Percentiles rank a stretch among this genome's conserved stretches.
phyloP scores from a whole-genome alignment of 2,329 filamentous ascomycete genomes.

The Paraphoma sp. region DNA sequence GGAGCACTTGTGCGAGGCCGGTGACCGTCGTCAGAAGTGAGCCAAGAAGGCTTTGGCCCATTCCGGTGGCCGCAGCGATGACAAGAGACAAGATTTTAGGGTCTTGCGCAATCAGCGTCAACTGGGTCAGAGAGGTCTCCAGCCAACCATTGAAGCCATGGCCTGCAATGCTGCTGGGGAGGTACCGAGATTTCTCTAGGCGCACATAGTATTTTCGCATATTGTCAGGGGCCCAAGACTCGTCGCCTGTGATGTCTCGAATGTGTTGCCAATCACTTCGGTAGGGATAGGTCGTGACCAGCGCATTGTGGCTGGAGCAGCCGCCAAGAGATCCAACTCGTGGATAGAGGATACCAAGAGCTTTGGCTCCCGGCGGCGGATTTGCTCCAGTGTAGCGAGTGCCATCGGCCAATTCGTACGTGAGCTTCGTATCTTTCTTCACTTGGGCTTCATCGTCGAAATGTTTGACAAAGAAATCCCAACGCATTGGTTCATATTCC shows the following conservation, averaged over 20 bases:
- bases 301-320: constrained; percentile 65
- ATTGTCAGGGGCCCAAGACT: constrained; percentile 63
- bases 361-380: constrained; percentile 58
- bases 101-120: constrained; percentile 60
- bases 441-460: constrained; percentile 60
- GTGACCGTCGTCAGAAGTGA: constrained; percentile 49
- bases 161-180: constrained; percentile 51
- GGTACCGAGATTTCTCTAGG: constrained; percentile 62
- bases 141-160: constrained; percentile 67
- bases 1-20: constrained; percentile 55
- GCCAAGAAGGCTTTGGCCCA: constrained; percentile 49
- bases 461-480: constrained; percentile 68
- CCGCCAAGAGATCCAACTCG: constrained; percentile 63
- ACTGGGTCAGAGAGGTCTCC: constrained; percentile 56
- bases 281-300: constrained; percentile 64
- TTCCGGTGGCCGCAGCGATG: constrained; percentile 57
- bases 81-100: constrained; percentile 60
- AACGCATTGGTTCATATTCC: constrained; percentile 61
- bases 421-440: constrained; percentile 62
- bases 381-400: constrained; percentile 58
- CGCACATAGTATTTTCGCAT: constrained; percentile 65
- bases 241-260: constrained; percentile 63
- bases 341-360: constrained; percentile 63
- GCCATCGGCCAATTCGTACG: constrained; percentile 45
- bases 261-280: constrained; percentile 66